These are phyloP conservation scores for Fusarium duplospermum DNA, from an alignment of 2,329 filamentous ascomycete genomes.

Conservation along the genomic window DNA sequence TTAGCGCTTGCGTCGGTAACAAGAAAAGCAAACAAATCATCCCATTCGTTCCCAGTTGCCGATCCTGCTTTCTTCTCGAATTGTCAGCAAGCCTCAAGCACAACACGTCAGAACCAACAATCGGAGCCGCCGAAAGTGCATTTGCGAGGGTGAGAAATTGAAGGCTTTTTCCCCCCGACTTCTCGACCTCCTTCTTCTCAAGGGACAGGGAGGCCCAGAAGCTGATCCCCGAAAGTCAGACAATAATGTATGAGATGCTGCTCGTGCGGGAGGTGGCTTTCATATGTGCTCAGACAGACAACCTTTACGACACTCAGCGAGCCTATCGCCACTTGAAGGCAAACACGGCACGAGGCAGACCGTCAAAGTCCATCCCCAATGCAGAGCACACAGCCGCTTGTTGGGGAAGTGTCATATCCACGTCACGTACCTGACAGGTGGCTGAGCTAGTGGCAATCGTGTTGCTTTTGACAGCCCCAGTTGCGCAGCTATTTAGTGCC, in stretches of 20 bases:
- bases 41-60: background rate
- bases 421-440: conserved; percentile 11
- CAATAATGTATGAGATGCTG: background rate
- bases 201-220: background rate
- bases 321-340: background rate
- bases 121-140: background rate
- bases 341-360: background rate
- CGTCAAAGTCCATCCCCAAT: background rate
- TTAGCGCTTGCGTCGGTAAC: background rate
- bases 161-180: background rate
- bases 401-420: background rate
- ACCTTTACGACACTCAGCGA: background rate
- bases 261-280: background rate
- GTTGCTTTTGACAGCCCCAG: conserved; percentile 10
- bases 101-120: background rate
- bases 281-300: background rate
- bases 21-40: background rate
- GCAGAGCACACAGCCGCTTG: background rate
- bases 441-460: conserved; percentile 3
- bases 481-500: background rate
- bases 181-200: background rate
- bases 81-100: background rate
- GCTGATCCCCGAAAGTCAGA: background rate
- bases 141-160: background rate
- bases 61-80: background rate